These are phyloP conservation scores for Didymella arachidicola DNA, from an alignment of 2,329 filamentous ascomycete genomes.

Conservation along the genomic window DNA sequence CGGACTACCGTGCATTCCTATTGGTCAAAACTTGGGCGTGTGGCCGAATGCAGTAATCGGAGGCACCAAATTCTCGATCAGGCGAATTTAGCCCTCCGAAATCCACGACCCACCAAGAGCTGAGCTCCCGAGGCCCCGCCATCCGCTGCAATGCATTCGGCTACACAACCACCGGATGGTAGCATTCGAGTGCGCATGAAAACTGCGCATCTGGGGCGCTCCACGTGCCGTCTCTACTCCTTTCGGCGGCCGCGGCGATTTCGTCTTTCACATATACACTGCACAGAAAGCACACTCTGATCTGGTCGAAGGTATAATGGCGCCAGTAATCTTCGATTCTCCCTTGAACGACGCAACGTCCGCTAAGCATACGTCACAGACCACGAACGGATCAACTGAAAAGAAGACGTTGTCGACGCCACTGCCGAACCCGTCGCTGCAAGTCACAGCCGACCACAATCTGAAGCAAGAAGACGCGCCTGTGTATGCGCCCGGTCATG, in stretches of 20 bases:
- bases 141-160: constrained; percentile 7
- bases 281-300: not conserved
- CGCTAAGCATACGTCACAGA: constrained; percentile 20
- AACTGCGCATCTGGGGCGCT: not conserved
- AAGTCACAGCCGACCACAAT: constrained; percentile 67
- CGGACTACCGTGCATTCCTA: constrained; percentile 10
- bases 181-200: not conserved
- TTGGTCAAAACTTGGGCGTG: not conserved
- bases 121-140: not conserved
- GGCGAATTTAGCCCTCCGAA: not conserved
- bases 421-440: constrained; percentile 62
- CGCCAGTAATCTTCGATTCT: constrained; percentile 24
- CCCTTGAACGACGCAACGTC: not conserved
- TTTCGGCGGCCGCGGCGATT: not conserved
- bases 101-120: constrained; percentile 2
- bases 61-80: constrained; percentile 8
- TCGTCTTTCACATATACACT: not conserved
- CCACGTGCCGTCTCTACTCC: not conserved
- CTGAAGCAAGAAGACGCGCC: constrained; percentile 66
- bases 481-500: constrained; percentile 60
- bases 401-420: constrained; percentile 33
- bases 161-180: constrained; percentile 10
- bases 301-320: constrained; percentile 25
- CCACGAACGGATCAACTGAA: constrained; percentile 20
- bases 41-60: constrained; percentile 1